Evolutionary conservation across 768 basidiomycete species (phyloP), one percentile per base, ranked within the genome.

Genomic region (Floccularia luteovirens): DNA sequence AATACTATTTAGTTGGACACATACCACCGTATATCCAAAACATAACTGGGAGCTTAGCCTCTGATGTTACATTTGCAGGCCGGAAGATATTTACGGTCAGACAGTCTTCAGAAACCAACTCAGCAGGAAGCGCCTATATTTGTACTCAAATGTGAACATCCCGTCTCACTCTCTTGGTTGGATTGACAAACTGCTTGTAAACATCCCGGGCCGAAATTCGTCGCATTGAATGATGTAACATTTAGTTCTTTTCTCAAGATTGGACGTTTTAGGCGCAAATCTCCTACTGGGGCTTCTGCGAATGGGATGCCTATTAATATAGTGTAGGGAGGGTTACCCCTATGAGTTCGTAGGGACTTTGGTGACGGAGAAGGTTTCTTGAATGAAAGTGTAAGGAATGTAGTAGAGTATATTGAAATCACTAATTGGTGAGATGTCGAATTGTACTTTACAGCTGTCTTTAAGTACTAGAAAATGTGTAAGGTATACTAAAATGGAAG

Each of bases 11-110:
- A n/a, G n/a, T n/a, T n/a, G n/a, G n/a, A n/a, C n/a, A n/a, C n/a
- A n/a, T n/a, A n/a, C n/a, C n/a, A n/a, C n/a, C n/a, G n/a, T n/a
- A n/a, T n/a, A n/a, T n/a, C n/a, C n/a, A n/a, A n/a, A n/a, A n/a
- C n/a, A n/a, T n/a, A n/a, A 55, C 46, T 12, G 52, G 51, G 11
- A 53, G 44, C 24, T 20, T 24, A 6, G 22, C 37, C n/a, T 42
- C 32, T 2, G 33, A 1, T 3, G 34, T 16, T 4, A 53, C 0
- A 2, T 61, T 61, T 1, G 55, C 48, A 0, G 75, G 75, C 5
- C 60, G 55, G 36, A 60, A 66, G 21, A 77, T 53, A 48, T 76
- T 75, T 33, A 76, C 44, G 5, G 54, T 65, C 31, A 77, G 53
- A 43, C 74, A 75, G 45, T 75, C 64, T 47, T 77, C 75, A 2